Evolutionary conservation across 495 filamentous ascomycete genomes (phyloP), one percentile per base, ranked within the genome.

Genomic region (Xylaria grammica): DNA sequence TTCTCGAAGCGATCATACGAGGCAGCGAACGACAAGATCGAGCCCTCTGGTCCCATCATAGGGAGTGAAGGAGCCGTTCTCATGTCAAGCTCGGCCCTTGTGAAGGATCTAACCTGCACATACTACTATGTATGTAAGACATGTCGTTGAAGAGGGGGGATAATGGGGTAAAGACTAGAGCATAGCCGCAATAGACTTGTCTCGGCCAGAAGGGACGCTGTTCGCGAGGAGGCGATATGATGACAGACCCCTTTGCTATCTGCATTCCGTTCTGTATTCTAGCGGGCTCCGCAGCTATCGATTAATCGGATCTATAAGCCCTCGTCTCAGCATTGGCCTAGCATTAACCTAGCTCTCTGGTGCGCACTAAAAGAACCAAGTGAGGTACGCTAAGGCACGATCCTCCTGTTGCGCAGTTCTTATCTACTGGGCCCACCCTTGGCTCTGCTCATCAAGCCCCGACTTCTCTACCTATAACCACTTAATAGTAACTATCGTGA

Each of bases 221-320:
- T 42, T 6, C 15, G 8, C 40, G 8, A 48, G 42, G 8, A 48
- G 42, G 56, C 30, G 36, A 9, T 32, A 26, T 46, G 26, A 58
- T 36, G 42, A 59, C 56, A 34, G 34, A 42, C 27, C 22, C 20
- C 56, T 8, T 11, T 32, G 26, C 38, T 34, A 58, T n/a, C 17
- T 45, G 38, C 26, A 57, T 68, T 63, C 68, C 70, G 68, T 71
- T 67, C 20, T 59, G 53, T 68, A 67, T 65, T 73, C 68, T 73
- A 73, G 71, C 70, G 68, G 32, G 64, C 63, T 64, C 63, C 36
- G 60, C 53, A 15, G 27, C 4, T 49, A 44, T 65, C 68, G 63
- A 65, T 69, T 66, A 61, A 65, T 69, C 70, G 44, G 44, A 58
- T 32, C 27, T 58, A n/a, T n/a, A 4, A 29, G 36, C 36, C 24